A percentile compares a stretch with the other conserved stretches of the same genome.
phyloP scores from a whole-genome alignment of 2,329 filamentous ascomycete genomes.

The Aciculosporium take region DNA sequence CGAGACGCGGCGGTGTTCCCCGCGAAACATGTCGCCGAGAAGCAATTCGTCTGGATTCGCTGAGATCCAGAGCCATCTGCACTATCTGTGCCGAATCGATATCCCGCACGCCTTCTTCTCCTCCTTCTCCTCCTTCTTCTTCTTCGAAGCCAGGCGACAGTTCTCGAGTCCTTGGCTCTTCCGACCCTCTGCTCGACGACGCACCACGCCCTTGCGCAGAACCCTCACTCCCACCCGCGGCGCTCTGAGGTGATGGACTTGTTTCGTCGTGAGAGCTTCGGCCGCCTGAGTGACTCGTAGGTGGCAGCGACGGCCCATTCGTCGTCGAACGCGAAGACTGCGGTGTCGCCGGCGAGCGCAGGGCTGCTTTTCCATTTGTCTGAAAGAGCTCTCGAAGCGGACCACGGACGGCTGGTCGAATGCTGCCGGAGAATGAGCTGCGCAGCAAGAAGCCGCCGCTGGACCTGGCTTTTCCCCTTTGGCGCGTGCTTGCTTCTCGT shows the following conservation, averaged over 20 bases:
- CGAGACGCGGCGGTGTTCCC: constrained; percentile 34
- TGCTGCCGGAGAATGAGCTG: constrained; percentile 24
- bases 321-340: constrained; percentile 2
- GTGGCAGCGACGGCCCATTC: background rate
- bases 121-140: too few relatives aligned
- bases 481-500: constrained; percentile 14
- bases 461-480: constrained; percentile 28
- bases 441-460: constrained; percentile 38
- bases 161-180: background rate
- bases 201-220: background rate
- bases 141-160: background rate
- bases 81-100: constrained; percentile 81
- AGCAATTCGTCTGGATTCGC: constrained; percentile 59
- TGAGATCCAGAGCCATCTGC: constrained; percentile 78
- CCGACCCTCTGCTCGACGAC: background rate
- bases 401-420: constrained; percentile 18
- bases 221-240: background rate
- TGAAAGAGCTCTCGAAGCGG: constrained; percentile 13
- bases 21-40: constrained; percentile 41
- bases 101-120: constrained; percentile 35
- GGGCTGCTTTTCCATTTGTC: constrained; percentile 10
- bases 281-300: background rate
- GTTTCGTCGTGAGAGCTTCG: background rate
- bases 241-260: background rate
- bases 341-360: background rate